A percentile compares a stretch with the other conserved stretches of the same genome.
Evolutionary conservation across 2,329 filamentous ascomycete genomes (phyloP).

Genomic region (Coccinonectria pachysandricola): DNA sequence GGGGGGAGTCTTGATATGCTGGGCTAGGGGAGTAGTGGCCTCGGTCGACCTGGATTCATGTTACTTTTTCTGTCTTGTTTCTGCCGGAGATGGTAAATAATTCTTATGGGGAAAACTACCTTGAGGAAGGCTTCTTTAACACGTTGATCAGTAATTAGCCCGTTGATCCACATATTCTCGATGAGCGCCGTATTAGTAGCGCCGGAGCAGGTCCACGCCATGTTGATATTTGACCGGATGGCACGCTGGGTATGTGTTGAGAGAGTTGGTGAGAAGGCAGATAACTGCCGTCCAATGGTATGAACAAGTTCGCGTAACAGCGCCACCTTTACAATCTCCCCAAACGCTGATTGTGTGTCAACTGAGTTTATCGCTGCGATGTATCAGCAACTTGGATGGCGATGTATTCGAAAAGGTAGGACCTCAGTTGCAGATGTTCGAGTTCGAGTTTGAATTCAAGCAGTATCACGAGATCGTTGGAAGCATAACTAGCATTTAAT

Average conservation of each 20-base stretch:
- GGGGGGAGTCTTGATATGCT: constrained; percentile 57
- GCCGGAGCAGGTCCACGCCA: constrained; percentile 88
- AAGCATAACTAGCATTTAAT: no score
- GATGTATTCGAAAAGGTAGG: no score
- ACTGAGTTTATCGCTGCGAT: no score
- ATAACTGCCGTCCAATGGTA: background rate
- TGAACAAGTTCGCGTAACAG: background rate
- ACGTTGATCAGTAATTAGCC: constrained; percentile 59
- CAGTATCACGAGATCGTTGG: no score
- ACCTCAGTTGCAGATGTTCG: no score
- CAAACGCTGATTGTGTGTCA: no score
- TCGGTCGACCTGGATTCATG: constrained; percentile 60
- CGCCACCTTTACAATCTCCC: no score
- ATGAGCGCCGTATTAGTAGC: constrained; percentile 64
- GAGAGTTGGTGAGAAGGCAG: constrained; percentile 1
- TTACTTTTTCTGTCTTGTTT: background rate
- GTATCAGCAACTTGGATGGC: no score
- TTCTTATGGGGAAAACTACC: constrained; percentile 38
- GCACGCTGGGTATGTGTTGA: no score
- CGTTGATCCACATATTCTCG: constrained; percentile 62
- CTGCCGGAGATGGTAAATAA: background rate
- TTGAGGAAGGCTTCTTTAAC: constrained; percentile 74
- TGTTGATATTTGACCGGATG: no score
- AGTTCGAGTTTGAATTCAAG: no score
- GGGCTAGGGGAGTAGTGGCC: constrained; percentile 64